These are phyloP conservation scores for Cucurbita pepo DNA, from an alignment of 306 rosid species.

Conservation along the genomic window DNA sequence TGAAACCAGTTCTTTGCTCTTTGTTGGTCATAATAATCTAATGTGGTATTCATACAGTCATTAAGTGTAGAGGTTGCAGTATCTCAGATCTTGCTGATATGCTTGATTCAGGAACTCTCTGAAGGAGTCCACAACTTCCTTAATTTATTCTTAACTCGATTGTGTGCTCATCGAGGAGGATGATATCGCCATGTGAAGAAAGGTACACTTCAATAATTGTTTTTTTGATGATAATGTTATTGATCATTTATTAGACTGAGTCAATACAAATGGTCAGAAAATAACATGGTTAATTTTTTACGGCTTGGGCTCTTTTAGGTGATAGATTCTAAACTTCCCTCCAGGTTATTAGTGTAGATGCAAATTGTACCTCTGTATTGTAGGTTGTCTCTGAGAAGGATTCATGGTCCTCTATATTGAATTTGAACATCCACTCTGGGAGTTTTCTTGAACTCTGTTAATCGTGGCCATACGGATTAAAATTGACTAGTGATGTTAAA, in stretches of 20 bases:
- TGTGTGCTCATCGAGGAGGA: neutral
- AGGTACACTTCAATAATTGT: neutral
- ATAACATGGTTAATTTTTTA: neutral
- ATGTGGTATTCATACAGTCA: neutral
- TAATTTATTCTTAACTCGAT: neutral
- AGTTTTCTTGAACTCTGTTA: neutral
- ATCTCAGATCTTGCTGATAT: neutral
- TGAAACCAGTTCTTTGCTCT: neutral
- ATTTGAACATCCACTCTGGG: neutral
- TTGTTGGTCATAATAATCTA: neutral
- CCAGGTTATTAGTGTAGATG: neutral
- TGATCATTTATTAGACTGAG: neutral
- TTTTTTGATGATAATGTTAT: neutral
- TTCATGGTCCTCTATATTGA: neutral
- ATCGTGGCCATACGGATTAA: neutral
- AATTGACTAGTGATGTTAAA: neutral
- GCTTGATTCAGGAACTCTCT: neutral
- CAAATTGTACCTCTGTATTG: neutral
- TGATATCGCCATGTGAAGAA: neutral
- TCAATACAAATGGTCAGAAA: neutral
- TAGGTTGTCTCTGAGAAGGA: neutral
- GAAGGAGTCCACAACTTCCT: neutral
- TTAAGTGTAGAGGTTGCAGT: neutral
- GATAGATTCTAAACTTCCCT: neutral
- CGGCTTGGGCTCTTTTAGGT: neutral